Conservation (phyloP, 2,329 filamentous ascomycete species). For the Fusarium pseudocircinatum region DNA sequence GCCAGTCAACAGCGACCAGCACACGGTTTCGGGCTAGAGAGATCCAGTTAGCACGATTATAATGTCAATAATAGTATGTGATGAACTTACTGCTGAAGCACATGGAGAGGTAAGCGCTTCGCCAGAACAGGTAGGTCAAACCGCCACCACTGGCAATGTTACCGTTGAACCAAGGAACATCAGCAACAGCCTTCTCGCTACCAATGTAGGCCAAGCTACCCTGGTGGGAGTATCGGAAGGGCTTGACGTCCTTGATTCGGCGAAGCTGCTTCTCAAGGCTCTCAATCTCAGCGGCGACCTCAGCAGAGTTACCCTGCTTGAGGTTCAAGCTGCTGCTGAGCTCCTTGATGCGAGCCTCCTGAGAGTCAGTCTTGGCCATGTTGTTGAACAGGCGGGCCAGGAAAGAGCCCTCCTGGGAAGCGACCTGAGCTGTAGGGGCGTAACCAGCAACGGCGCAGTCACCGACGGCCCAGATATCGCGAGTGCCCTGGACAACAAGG, state of each 20-base stretch:
- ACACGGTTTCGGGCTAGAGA: slow-evolving; percentile 86
- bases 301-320: slow-evolving; percentile 72
- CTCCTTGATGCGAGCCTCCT: slow-evolving; percentile 78
- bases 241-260: slow-evolving; percentile 92
- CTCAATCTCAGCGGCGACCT: slow-evolving; percentile 79
- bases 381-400: slow-evolving; percentile 97
- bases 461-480: slow-evolving; percentile 97
- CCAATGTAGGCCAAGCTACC: slow-evolving; percentile 97
- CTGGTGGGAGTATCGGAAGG: slow-evolving; percentile 98
- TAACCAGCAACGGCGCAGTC: slow-evolving; percentile 98
- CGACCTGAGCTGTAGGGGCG: slow-evolving; percentile 96
- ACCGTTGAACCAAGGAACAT: slow-evolving; percentile 96
- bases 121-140: slow-evolving; percentile 98
- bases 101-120: slow-evolving; percentile 98
- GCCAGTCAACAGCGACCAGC: slow-evolving; percentile 92
- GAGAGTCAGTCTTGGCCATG: slow-evolving; percentile 91
- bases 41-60: slow-evolving; percentile 28
- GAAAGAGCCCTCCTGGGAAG: slow-evolving; percentile 94
- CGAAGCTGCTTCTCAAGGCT: slow-evolving; percentile 85
- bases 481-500: slow-evolving; percentile 94
- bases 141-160: slow-evolving; percentile 94
- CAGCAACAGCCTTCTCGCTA: slow-evolving; percentile 95
- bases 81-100: slow-evolving; percentile 94
- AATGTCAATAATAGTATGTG: background rate
- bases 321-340: slow-evolving; percentile 72